phyloP scores from a whole-genome alignment of 768 basidiomycete genomes.

The Rhizopogon vinicolor region DNA sequence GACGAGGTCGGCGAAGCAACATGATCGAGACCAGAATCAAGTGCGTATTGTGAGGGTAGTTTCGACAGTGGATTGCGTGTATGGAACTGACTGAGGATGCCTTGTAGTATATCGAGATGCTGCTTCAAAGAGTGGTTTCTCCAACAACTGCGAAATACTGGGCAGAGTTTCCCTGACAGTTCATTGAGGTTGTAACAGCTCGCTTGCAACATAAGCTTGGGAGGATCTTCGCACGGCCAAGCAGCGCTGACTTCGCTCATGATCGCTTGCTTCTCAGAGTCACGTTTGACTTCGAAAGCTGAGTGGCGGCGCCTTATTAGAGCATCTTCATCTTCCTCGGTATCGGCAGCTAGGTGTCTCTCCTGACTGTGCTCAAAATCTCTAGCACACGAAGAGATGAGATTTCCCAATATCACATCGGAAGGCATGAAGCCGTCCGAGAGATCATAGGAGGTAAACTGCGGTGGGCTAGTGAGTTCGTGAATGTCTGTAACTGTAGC shows the following conservation, averaged over 20 bases:
- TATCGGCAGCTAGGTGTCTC: background rate
- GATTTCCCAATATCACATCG: background rate
- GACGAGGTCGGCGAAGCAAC: background rate
- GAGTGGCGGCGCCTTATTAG: constrained; percentile 4
- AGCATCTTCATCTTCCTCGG: background rate
- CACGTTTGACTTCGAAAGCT: constrained; percentile 5
- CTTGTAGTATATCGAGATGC: constrained; percentile 11
- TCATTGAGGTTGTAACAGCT: constrained; percentile 1
- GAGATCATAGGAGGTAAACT: constrained; percentile 7
- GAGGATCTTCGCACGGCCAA: constrained; percentile 18
- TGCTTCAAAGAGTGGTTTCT: constrained; percentile 11
- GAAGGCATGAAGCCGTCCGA: constrained; percentile 8
- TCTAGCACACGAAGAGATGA: background rate
- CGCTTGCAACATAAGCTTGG: background rate
- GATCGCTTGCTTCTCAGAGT: constrained; percentile 1
- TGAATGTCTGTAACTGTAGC: constrained; percentile 7
- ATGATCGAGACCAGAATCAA: background rate
- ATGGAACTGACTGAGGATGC: background rate
- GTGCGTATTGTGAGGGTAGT: constrained; percentile 1
- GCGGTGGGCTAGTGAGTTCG: constrained; percentile 11
- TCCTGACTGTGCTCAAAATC: constrained; percentile 13
- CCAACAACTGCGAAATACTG: constrained; percentile 12
- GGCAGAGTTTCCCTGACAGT: background rate
- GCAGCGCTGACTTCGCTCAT: background rate
- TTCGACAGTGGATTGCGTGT: background rate